Evolutionary conservation across 2,329 filamentous ascomycete genomes (phyloP).

Genomic region (Pestalotiopsis sp.): DNA sequence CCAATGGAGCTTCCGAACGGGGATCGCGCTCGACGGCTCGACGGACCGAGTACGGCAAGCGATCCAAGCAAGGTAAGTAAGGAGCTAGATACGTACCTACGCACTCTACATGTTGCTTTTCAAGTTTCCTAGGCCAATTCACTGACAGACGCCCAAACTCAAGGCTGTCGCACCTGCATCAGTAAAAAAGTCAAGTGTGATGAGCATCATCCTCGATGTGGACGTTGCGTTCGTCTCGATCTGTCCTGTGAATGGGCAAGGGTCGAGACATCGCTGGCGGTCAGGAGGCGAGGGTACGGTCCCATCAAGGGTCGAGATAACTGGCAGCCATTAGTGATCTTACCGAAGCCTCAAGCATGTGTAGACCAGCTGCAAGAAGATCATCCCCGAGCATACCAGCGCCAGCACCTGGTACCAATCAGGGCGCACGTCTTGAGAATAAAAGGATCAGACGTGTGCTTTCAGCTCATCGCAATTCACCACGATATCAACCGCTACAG

Average conservation of each 20-base stretch:
- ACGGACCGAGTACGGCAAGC: not conserved
- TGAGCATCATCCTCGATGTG: not conserved
- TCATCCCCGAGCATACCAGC: not conserved
- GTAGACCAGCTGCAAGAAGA: not conserved
- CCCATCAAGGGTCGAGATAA: conserved; percentile 1
- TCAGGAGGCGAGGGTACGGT: not conserved
- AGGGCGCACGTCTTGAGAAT: not conserved
- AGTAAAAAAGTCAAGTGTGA: conserved; percentile 6
- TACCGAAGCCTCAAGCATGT: not conserved
- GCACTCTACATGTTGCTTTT: no score
- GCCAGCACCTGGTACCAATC: not conserved
- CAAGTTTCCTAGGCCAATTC: not conserved
- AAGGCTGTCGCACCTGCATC: conserved; percentile 6
- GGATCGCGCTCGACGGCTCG: not conserved
- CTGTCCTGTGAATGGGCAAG: not conserved
- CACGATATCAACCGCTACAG: conserved; percentile 5
- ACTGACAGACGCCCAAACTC: not conserved
- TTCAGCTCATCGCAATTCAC: conserved; percentile 3
- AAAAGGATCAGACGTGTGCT: not conserved
- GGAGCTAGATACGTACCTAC: not conserved
- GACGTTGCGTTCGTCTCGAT: not conserved
- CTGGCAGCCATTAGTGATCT: not conserved
- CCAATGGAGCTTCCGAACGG: not conserved
- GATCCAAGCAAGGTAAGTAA: conserved; percentile 2
- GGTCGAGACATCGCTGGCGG: not conserved